Evolutionary conservation across 192 early-diverging fungal species (phyloP), one percentile per base, ranked within the genome.

Genomic region (Coemansia sp.): DNA sequence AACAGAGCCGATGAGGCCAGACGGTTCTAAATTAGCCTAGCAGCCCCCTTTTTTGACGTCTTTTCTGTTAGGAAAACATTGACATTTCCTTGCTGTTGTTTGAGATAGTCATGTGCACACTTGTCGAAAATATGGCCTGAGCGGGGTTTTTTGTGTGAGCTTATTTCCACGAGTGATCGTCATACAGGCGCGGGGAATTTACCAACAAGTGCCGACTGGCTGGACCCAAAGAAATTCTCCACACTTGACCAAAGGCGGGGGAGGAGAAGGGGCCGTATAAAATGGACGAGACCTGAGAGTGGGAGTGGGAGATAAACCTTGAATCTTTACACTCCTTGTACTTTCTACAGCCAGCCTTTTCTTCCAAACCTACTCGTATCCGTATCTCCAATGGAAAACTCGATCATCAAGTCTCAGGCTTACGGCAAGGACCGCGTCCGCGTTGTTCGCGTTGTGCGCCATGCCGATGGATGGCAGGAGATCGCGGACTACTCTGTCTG

Each of bases 351-450:
- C n/a, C 33, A 37, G 21, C 60, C 48, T 56, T 27, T 27, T 29
- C 24, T n/a, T 14, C 46, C 27, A 10, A 37, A 56, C 24, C n/a
- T 17, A 33, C 24, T 12, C 33, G 0, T 53, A 14, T 53, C n/a
- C 19, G 8, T 46, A 0, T 14, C 42, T 35, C 14, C 50, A 69
- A 78, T 78, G 75, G 75, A 78, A 24, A 68, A 60, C 63, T 80
- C 80, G 19, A 60, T 75, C 50, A 60, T 88, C 56, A 86, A 86
- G 74, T 74, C 74, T 10, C 82, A 84, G 74, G 67, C 72, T 10
- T 91, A 91, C 59, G 90, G 90, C 67, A 91, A 91, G 81, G 86
- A 88, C 72, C 75, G 77, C 44, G 86, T 91, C 36, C 85, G 88
- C 48, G 65, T 91, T 9, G 82, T 90, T 54, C 86, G 87, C 62